A percentile compares a stretch with the other conserved stretches of the same genome.
phyloP scores from a whole-genome alignment of 495 filamentous ascomycete species.

The Xylaria sp. region DNA sequence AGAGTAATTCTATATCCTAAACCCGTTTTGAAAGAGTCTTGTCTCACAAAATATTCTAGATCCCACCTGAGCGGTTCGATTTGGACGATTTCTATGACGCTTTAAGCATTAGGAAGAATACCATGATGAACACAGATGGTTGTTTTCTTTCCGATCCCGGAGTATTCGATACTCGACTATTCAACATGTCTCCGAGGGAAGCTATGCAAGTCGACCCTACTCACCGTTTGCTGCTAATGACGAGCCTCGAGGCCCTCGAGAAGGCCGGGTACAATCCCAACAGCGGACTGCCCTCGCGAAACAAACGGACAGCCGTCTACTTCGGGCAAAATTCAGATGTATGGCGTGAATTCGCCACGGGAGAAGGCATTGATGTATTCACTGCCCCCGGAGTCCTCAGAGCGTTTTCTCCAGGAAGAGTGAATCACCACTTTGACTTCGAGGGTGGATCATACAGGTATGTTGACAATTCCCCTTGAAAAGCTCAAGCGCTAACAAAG shows the following conservation, averaged over 20 bases:
- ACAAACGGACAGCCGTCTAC: conserved; percentile 74
- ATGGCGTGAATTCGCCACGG: conserved; percentile 77
- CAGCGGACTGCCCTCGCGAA: neutral
- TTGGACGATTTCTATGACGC: conserved; percentile 73
- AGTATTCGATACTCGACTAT: conserved; percentile 75
- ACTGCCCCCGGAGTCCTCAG: conserved; percentile 78
- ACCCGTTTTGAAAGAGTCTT: conserved; percentile 21
- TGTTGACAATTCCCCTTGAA: neutral
- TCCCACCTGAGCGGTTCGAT: conserved; percentile 71
- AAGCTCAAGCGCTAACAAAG: neutral
- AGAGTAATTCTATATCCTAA: conserved; percentile 33
- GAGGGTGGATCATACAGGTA: conserved; percentile 48
- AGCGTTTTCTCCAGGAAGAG: conserved; percentile 65
- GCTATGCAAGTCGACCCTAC: conserved; percentile 77
- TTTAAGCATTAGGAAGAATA: conserved; percentile 69
- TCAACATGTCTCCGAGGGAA: conserved; percentile 84
- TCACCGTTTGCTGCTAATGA: conserved; percentile 71
- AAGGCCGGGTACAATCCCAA: conserved; percentile 77
- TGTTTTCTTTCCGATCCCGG: conserved; percentile 77
- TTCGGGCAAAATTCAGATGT: conserved; percentile 84
- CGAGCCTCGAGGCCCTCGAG: conserved; percentile 78
- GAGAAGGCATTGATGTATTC: conserved; percentile 79
- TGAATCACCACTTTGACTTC: conserved; percentile 53
- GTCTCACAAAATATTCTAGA: conserved; percentile 32
- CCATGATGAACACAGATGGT: conserved; percentile 71